Percentiles rank a stretch among this genome's conserved stretches.
These are phyloP conservation scores for Jatropha multifida DNA, from an alignment of 441 rosid genomes.

Conservation along the genomic window DNA sequence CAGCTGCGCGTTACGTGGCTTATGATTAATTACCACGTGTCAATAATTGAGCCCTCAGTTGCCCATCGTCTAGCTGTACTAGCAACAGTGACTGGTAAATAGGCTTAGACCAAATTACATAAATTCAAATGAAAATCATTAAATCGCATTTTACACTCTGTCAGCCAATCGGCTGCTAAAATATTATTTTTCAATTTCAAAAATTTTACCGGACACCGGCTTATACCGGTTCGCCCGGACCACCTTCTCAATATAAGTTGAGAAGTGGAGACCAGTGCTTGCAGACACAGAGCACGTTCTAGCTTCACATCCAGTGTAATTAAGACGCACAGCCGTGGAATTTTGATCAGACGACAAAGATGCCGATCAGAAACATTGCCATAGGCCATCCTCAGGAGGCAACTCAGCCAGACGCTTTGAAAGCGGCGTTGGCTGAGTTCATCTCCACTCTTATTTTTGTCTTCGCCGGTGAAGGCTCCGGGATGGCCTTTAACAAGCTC, in stretches of 20 bases:
- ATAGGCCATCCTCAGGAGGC: conserved; percentile 68
- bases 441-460: conserved; percentile 77
- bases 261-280: conserved; percentile 26
- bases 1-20: conserved; percentile 21
- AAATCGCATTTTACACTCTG: conserved; percentile 3
- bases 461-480: conserved; percentile 86
- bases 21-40: conserved; percentile 24
- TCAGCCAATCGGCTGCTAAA: conserved; percentile 28
- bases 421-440: conserved; percentile 85
- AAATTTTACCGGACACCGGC: conserved; percentile 32
- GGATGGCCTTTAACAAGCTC: conserved; percentile 84
- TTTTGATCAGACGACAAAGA: conserved; percentile 25
- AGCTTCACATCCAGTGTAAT: background rate
- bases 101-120: background rate
- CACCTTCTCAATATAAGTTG: conserved; percentile 33
- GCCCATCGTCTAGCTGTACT: conserved; percentile 12
- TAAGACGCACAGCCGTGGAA: conserved; percentile 4
- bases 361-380: conserved; percentile 88
- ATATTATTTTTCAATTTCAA: background rate
- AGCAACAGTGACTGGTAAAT: conserved; percentile 19
- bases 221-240: conserved; percentile 19
- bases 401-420: conserved; percentile 59
- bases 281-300: background rate
- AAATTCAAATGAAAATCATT: background rate
- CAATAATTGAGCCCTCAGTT: conserved; percentile 1